These are phyloP conservation scores for Camelina hispida DNA, from an alignment of 345 rosid species.

Conservation along the genomic window DNA sequence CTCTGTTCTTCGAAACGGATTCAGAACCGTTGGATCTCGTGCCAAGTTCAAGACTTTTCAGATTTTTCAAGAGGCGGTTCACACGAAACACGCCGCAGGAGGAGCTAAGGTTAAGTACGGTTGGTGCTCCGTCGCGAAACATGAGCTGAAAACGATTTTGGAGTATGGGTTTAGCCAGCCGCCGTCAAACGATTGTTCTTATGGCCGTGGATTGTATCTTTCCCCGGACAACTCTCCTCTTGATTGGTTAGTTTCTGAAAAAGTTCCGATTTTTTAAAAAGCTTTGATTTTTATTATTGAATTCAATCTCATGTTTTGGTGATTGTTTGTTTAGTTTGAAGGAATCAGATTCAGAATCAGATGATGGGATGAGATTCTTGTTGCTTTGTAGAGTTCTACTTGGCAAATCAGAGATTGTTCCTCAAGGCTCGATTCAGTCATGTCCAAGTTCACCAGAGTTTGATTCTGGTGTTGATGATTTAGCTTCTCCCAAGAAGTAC, in stretches of 20 bases:
- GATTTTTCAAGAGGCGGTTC: slow-evolving; percentile 56
- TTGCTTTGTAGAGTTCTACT: slow-evolving; percentile 70
- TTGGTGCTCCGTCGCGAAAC: slow-evolving; percentile 64
- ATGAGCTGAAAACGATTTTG: slow-evolving; percentile 52
- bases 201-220: slow-evolving; percentile 68
- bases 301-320: background rate
- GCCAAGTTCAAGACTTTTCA: slow-evolving; percentile 66
- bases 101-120: slow-evolving; percentile 59
- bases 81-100: slow-evolving; percentile 47
- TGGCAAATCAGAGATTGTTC: slow-evolving; percentile 73
- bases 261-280: background rate
- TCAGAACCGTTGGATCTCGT: slow-evolving; percentile 42
- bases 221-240: slow-evolving; percentile 63
- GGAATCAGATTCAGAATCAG: slow-evolving; percentile 49
- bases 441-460: slow-evolving; percentile 69
- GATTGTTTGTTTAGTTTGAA: slow-evolving; percentile 48
- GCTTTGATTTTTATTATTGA: background rate
- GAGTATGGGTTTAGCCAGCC: slow-evolving; percentile 70
- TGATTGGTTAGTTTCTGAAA: slow-evolving; percentile 53
- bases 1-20: slow-evolving; percentile 56
- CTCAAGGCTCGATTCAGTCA: slow-evolving; percentile 53
- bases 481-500: slow-evolving; percentile 59
- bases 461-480: slow-evolving; percentile 71
- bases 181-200: slow-evolving; percentile 47
- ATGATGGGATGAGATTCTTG: slow-evolving; percentile 71